Percentiles rank a stretch among this genome's conserved stretches.
Conservation (phyloP, 2,329 filamentous ascomycete genomes). For the Pyrenochaeta sp. region DNA sequence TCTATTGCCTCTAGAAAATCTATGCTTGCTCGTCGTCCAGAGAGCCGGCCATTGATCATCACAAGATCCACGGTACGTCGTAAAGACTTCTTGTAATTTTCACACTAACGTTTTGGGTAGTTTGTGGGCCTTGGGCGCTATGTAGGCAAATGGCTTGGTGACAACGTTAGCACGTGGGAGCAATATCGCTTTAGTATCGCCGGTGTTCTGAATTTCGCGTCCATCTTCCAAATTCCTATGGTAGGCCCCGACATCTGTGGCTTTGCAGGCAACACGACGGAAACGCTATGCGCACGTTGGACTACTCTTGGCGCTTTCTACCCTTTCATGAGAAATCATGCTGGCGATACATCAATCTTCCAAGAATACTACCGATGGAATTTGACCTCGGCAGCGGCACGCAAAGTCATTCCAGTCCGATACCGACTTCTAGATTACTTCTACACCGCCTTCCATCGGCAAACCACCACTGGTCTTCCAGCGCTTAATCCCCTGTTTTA, state of each 20-base stretch:
- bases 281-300: conserved; percentile 77
- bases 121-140: conserved; percentile 74
- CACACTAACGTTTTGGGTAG: conserved; percentile 14
- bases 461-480: conserved; percentile 69
- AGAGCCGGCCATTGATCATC: conserved; percentile 73
- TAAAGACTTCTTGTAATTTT: background rate
- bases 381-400: conserved; percentile 68
- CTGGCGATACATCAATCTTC: conserved; percentile 58
- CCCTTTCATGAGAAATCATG: conserved; percentile 79
- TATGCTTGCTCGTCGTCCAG: conserved; percentile 71
- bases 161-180: conserved; percentile 57
- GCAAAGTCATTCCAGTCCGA: conserved; percentile 72
- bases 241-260: conserved; percentile 74
- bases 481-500: conserved; percentile 75
- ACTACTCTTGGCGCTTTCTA: conserved; percentile 75
- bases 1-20: conserved; percentile 70
- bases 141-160: conserved; percentile 68
- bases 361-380: conserved; percentile 68
- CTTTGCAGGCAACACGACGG: conserved; percentile 72
- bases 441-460: conserved; percentile 73
- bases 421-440: conserved; percentile 80
- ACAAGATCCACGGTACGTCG: conserved; percentile 68
- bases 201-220: conserved; percentile 54
- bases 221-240: conserved; percentile 57
- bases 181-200: conserved; percentile 53